These are phyloP conservation scores for Cytospora mali DNA, from an alignment of 2,329 filamentous ascomycete species.

Conservation along the genomic window DNA sequence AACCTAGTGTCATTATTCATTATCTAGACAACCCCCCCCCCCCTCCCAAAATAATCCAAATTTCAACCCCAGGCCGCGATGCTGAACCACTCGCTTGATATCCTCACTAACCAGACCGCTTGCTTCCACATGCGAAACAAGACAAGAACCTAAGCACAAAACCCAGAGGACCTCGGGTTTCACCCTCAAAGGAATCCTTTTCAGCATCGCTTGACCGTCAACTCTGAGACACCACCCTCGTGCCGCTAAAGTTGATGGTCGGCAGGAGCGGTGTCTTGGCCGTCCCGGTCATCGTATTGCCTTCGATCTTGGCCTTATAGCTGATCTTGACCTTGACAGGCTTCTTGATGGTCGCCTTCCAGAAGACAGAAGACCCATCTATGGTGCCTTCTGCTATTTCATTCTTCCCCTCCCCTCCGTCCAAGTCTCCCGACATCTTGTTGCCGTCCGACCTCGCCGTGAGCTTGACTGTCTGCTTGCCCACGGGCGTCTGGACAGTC, in stretches of 20 bases:
- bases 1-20: neutral
- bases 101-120: neutral
- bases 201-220: neutral
- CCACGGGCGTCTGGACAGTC: conserved; percentile 13
- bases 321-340: conserved; percentile 23
- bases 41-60: neutral
- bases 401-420: conserved; percentile 19
- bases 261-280: conserved; percentile 21
- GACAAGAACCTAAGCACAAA: neutral
- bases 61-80: neutral
- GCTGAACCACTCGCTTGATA: neutral
- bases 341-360: conserved; percentile 14
- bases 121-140: neutral
- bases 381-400: conserved; percentile 18
- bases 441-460: conserved; percentile 17
- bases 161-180: neutral
- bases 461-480: conserved; percentile 14
- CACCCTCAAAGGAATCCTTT: neutral
- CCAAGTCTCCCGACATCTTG: conserved; percentile 14
- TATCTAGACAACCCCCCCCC: too few species aligned
- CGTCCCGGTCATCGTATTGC: conserved; percentile 12
- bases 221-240: neutral
- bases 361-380: conserved; percentile 19
- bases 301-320: conserved; percentile 23
- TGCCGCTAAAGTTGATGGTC: conserved; percentile 14